Conservation (phyloP, 306 rosid genomes). For the Gynostemma pentaphyllum region DNA sequence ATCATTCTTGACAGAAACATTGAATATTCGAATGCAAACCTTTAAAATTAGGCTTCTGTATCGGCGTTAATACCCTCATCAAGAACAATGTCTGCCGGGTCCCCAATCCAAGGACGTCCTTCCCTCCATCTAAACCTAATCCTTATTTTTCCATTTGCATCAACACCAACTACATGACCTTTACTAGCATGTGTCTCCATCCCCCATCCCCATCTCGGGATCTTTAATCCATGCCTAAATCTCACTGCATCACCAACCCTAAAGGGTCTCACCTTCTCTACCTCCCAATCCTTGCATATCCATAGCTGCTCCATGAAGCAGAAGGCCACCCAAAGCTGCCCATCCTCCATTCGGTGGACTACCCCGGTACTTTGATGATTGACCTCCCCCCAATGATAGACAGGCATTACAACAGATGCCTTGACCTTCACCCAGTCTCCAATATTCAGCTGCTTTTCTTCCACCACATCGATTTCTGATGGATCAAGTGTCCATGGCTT, state of each 20-base stretch:
- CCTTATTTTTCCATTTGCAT: constrained; percentile 86
- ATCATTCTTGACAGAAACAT: background rate
- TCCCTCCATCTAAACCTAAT: constrained; percentile 95
- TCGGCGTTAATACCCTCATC: constrained; percentile 23
- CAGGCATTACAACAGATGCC: constrained; percentile 67
- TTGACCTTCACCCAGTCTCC: constrained; percentile 92
- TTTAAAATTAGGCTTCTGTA: background rate
- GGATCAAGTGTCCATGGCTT: constrained; percentile 96
- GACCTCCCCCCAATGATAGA: constrained; percentile 98
- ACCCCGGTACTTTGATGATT: constrained; percentile 70
- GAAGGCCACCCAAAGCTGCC: constrained; percentile 78
- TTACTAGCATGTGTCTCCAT: constrained; percentile 96
- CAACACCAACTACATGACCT: constrained; percentile 90
- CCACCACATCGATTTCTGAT: constrained; percentile 68
- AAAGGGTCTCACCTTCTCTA: constrained; percentile 66
- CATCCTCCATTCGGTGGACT: constrained; percentile 82
- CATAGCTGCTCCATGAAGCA: constrained; percentile 76
- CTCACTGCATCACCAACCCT: constrained; percentile 68
- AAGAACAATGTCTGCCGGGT: constrained; percentile 84
- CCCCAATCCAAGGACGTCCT: constrained; percentile 97
- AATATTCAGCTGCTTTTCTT: constrained; percentile 63
- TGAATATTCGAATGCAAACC: constrained; percentile 1
- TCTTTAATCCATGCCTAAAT: constrained; percentile 69
- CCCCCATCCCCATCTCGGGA: constrained; percentile 99
- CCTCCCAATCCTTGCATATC: constrained; percentile 83